These are phyloP conservation scores for Benincasa hispida DNA, from an alignment of 306 rosid species.

Conservation along the genomic window DNA sequence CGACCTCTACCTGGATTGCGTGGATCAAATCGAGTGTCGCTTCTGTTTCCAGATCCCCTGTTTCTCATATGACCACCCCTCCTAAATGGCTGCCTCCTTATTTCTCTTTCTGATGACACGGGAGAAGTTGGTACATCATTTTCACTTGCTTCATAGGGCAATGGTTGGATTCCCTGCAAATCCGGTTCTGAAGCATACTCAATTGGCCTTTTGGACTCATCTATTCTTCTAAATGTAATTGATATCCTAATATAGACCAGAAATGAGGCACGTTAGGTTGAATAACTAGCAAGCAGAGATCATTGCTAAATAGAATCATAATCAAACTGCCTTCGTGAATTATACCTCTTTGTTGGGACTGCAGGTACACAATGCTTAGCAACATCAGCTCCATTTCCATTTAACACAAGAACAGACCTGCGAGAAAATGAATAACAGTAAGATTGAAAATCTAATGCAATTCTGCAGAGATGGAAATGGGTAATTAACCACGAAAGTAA, in stretches of 20 bases:
- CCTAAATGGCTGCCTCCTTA: conserved; percentile 26
- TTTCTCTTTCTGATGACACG: conserved; percentile 20
- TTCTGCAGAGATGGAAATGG: not conserved
- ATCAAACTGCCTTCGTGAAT: not conserved
- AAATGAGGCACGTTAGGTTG: conserved; percentile 1
- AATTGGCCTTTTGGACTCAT: conserved; percentile 43
- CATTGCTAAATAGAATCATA: not conserved
- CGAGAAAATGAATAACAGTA: conserved; percentile 7
- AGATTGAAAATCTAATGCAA: not conserved
- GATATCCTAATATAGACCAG: conserved; percentile 48
- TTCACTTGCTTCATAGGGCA: conserved; percentile 41
- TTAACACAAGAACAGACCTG: conserved; percentile 93
- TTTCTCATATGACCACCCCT: conserved; percentile 35
- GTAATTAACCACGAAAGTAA: not conserved
- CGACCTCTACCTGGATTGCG: conserved; percentile 27
- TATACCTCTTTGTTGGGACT: conserved; percentile 61
- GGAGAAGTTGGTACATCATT: conserved; percentile 21
- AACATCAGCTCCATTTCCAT: conserved; percentile 87
- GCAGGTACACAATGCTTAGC: conserved; percentile 97
- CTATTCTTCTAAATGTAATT: conserved; percentile 92
- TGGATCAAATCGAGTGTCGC: conserved; percentile 27
- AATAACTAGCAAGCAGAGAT: not conserved
- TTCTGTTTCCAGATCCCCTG: conserved; percentile 30
- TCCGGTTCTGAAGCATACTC: conserved; percentile 56
- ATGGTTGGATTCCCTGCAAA: conserved; percentile 64